Evolutionary conservation across 306 rosid genomes (phyloP).

Genomic region (Parietaria judaica): DNA sequence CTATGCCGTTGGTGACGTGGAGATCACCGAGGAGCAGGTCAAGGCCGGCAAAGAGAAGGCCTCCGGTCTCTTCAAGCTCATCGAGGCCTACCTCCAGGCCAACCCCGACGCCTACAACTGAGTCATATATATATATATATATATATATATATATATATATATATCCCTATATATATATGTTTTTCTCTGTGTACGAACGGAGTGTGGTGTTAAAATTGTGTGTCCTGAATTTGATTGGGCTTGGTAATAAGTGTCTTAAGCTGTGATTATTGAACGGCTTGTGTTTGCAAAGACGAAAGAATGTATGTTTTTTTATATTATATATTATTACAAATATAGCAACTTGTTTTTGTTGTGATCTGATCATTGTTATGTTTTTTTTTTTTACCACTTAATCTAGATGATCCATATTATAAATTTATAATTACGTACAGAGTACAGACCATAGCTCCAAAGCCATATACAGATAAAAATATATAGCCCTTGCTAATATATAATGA

Average conservation of each 20-base stretch:
- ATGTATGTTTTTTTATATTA: neutral
- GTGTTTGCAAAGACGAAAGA: neutral
- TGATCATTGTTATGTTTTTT: too few species aligned
- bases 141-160: neutral
- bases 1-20: conserved; percentile 22
- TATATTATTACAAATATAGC: too few species aligned
- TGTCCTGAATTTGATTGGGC: neutral
- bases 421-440: too few species aligned
- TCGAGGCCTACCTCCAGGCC: conserved; percentile 24
- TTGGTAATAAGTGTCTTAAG: conserved; percentile 2
- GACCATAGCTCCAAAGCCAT: too few species aligned
- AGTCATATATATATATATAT: neutral
- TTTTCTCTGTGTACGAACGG: too few species aligned
- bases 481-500: too few species aligned
- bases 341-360: too few species aligned
- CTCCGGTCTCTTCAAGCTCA: conserved; percentile 24
- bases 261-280: neutral
- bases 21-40: conserved; percentile 14
- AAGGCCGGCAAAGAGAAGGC: conserved; percentile 26
- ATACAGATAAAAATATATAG: too few species aligned
- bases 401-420: too few species aligned
- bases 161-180: too few species aligned
- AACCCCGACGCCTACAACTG: conserved; percentile 29
- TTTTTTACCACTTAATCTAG: too few species aligned
- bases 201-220: neutral